Percentiles rank a stretch among this genome's conserved stretches.
These are phyloP conservation scores for Neoboletus brunneissimus DNA, from an alignment of 768 basidiomycete genomes.

Conservation along the genomic window DNA sequence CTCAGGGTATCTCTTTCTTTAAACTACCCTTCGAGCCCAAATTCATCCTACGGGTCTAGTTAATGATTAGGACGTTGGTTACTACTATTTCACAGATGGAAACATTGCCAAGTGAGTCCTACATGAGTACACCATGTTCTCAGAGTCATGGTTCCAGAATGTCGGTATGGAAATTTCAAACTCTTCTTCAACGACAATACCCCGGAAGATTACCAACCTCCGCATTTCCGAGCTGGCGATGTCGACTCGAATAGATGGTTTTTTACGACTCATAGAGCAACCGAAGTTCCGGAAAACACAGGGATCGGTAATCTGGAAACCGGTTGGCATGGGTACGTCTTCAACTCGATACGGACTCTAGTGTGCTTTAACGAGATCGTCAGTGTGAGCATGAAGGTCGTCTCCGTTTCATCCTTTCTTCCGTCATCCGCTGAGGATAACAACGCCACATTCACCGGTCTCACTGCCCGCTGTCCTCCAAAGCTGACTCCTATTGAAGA, in stretches of 20 bases:
- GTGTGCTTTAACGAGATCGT: neutral
- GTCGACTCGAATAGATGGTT: constrained; percentile 71
- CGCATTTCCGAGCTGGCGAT: constrained; percentile 72
- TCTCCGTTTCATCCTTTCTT: constrained; percentile 71
- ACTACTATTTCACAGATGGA: constrained; percentile 82
- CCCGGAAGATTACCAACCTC: constrained; percentile 82
- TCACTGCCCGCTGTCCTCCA: constrained; percentile 32
- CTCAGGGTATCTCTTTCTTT: constrained; percentile 53
- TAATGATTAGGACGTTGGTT: constrained; percentile 73
- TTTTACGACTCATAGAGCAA: constrained; percentile 71
- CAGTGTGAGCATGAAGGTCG: constrained; percentile 69
- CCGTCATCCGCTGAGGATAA: constrained; percentile 63
- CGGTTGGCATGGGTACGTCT: constrained; percentile 64
- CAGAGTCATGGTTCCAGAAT: constrained; percentile 43
- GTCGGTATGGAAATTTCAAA: constrained; percentile 87
- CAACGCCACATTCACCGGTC: constrained; percentile 53
- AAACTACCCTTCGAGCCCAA: neutral
- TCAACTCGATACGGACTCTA: neutral
- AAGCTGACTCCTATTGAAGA: constrained; percentile 59
- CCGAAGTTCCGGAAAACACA: constrained; percentile 73
- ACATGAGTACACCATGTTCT: neutral
- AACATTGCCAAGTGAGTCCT: constrained; percentile 61
- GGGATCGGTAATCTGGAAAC: constrained; percentile 66
- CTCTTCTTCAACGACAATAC: constrained; percentile 78
- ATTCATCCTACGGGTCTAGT: constrained; percentile 37